phyloP scores from a whole-genome alignment of 1,284 basidiomycete species.

The Takashimella tepidaria region DNA sequence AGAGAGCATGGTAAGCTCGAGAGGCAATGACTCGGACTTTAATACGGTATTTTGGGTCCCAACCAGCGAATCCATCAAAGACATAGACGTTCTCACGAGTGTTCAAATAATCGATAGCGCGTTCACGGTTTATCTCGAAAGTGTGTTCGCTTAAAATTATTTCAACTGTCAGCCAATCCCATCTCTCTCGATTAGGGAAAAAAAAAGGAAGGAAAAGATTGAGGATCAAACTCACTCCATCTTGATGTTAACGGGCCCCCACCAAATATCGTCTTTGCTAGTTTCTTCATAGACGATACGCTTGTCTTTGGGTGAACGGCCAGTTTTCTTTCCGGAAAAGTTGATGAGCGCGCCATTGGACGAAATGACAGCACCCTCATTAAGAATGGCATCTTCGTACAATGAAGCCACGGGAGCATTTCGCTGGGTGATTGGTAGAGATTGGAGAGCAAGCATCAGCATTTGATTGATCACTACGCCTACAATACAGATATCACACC shows the following conservation, averaged over 20 bases:
- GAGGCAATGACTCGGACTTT: slow-evolving; percentile 99
- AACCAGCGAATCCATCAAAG: slow-evolving; percentile 93
- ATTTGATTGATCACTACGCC: too few species aligned
- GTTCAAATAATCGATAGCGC: slow-evolving; percentile 99
- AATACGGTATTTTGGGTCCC: slow-evolving; percentile 96
- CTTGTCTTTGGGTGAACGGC: slow-evolving; percentile 98
- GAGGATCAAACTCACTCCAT: too few species aligned
- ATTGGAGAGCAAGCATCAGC: neutral
- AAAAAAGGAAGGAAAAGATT: slow-evolving; percentile 42
- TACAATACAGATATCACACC: neutral
- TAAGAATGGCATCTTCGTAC: slow-evolving; percentile 97
- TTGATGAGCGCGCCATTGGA: slow-evolving; percentile 96
- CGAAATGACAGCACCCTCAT: slow-evolving; percentile 97
- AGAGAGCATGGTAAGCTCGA: slow-evolving; percentile 97
- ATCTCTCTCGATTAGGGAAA: neutral
- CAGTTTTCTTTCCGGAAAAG: slow-evolving; percentile 99
- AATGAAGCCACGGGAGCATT: slow-evolving; percentile 92
- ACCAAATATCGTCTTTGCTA: slow-evolving; percentile 97
- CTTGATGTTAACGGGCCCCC: slow-evolving; percentile 99
- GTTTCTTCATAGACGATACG: slow-evolving; percentile 98
- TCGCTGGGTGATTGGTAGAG: slow-evolving; percentile 59
- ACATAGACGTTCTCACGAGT: slow-evolving; percentile 99
- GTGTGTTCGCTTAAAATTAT: too few species aligned
- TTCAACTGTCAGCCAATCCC: slow-evolving; percentile 47
- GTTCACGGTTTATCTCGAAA: slow-evolving; percentile 99